phyloP scores from a whole-genome alignment of 129 eudicot genomes.

The Ambrosia trifida region DNA sequence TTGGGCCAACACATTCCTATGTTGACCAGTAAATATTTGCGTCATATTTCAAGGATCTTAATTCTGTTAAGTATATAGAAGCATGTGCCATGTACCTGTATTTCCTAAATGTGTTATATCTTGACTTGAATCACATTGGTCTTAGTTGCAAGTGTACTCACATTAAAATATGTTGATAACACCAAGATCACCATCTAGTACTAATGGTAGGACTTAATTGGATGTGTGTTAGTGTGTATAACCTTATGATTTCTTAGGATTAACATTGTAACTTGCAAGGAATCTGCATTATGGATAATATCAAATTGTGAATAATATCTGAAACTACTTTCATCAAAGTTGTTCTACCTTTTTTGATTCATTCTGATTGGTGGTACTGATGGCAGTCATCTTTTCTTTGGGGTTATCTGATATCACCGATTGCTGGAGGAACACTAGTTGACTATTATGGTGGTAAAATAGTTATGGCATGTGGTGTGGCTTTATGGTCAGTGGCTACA shows the following conservation, averaged over 20 bases:
- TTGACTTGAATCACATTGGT: not conserved
- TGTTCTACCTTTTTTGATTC: slow-evolving; percentile 26
- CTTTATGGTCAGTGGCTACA: slow-evolving; percentile 94
- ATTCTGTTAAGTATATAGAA: not conserved
- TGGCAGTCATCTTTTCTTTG: slow-evolving; percentile 98
- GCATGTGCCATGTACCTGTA: not conserved
- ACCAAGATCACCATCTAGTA: too few species aligned
- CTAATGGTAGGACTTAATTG: too few species aligned
- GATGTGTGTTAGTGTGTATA: not conserved
- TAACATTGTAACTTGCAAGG: not conserved
- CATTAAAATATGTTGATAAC: too few species aligned
- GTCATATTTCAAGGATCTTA: not conserved
- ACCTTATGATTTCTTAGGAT: slow-evolving; percentile 9
- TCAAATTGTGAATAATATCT: not conserved
- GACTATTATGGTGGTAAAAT: slow-evolving; percentile 92
- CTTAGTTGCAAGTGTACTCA: not conserved
- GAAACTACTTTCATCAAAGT: slow-evolving; percentile 13
- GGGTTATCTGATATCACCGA: slow-evolving; percentile 97
- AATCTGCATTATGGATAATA: not conserved
- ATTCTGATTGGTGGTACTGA: slow-evolving; percentile 42
- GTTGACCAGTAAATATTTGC: not conserved
- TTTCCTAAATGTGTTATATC: not conserved
- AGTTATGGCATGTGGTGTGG: slow-evolving; percentile 97
- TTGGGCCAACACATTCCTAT: not conserved
- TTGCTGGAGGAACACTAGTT: slow-evolving; percentile 96